Conservation (phyloP, 164 flowering plant species). For the Dillenia turbinata region DNA sequence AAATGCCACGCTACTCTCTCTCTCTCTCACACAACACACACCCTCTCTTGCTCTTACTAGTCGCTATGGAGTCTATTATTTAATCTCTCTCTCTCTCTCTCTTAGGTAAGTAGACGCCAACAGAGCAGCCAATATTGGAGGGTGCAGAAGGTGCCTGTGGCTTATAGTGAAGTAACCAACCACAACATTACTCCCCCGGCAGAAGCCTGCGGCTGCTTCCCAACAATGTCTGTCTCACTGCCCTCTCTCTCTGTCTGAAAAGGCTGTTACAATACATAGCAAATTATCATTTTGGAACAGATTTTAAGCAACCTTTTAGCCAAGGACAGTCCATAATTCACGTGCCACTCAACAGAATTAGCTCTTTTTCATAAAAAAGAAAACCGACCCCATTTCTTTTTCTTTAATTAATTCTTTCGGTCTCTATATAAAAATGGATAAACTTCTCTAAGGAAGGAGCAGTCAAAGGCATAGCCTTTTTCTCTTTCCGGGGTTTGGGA, state of each 20-base stretch:
- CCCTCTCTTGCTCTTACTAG: no score
- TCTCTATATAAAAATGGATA: no score
- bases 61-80: no score
- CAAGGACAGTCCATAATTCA: constrained; percentile 4
- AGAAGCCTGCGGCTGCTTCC: neutral
- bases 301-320: neutral
- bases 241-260: neutral
- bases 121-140: no score
- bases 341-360: constrained; percentile 3
- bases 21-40: no score
- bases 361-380: neutral
- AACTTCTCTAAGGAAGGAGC: no score
- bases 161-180: no score
- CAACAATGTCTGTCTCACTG: neutral
- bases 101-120: no score
- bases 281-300: neutral
- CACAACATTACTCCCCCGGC: neutral
- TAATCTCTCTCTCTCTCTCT: no score
- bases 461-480: neutral
- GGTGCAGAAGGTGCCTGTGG: no score
- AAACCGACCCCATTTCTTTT: neutral
- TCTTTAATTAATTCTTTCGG: neutral
- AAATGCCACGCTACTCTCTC: no score
- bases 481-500: neutral
- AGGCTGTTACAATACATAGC: neutral